Conservation (phyloP, 2,329 filamentous ascomycete genomes). For the Cercospora sp. region DNA sequence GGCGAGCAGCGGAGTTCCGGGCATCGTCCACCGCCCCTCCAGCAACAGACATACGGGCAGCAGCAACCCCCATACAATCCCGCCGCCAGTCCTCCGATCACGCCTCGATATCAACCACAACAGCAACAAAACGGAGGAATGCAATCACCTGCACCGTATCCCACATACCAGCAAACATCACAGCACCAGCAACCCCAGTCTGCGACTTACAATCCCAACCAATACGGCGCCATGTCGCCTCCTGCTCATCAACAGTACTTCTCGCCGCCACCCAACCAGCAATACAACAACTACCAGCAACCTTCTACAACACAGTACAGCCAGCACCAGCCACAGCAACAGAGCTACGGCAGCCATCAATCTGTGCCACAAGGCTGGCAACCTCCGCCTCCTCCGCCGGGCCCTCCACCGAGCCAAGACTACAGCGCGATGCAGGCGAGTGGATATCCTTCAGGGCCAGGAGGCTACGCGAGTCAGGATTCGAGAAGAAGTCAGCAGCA, state of each 20-base stretch:
- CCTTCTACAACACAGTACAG: slow-evolving; percentile 58
- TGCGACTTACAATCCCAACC: slow-evolving; percentile 47
- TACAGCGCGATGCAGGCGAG: slow-evolving; percentile 47
- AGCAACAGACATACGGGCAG: slow-evolving; percentile 46
- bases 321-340: slow-evolving; percentile 59
- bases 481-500: slow-evolving; percentile 47
- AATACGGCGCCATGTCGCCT: slow-evolving; percentile 49
- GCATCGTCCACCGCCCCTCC: slow-evolving; percentile 46
- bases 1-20: slow-evolving; percentile 21
- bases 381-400: slow-evolving; percentile 66
- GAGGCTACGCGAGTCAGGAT: slow-evolving; percentile 54
- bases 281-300: slow-evolving; percentile 45
- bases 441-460: slow-evolving; percentile 51
- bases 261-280: slow-evolving; percentile 47
- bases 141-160: slow-evolving; percentile 32
- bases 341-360: slow-evolving; percentile 20
- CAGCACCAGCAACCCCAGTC: slow-evolving; percentile 24
- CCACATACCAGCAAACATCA: slow-evolving; percentile 28
- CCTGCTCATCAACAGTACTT: slow-evolving; percentile 61
- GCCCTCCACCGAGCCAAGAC: slow-evolving; percentile 60
- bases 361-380: slow-evolving; percentile 64
- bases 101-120: slow-evolving; percentile 45
- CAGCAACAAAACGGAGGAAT: slow-evolving; percentile 30
- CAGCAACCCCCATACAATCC: slow-evolving; percentile 51
- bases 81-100: slow-evolving; percentile 48